Evolutionary conservation across 2,329 filamentous ascomycete genomes (phyloP).

Genomic region (Exophiala mesophila): DNA sequence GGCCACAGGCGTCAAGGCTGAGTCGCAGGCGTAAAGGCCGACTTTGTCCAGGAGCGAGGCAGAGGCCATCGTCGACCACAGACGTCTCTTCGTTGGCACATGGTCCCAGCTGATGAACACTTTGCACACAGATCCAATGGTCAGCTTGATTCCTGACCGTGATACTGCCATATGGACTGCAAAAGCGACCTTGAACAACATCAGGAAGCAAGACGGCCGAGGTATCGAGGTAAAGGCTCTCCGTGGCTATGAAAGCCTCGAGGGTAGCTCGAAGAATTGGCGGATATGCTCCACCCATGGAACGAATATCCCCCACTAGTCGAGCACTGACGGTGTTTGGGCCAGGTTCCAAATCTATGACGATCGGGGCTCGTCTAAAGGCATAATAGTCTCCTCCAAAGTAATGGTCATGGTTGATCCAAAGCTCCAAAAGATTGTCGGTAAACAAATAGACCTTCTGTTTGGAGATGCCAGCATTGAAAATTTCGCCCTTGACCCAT

Average conservation of each 20-base stretch:
- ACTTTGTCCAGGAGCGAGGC: constrained; percentile 31
- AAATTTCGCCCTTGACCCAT: constrained; percentile 47
- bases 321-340: constrained; percentile 49
- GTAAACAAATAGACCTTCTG: constrained; percentile 41
- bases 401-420: constrained; percentile 47
- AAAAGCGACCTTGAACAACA: constrained; percentile 44
- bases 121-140: constrained; percentile 12
- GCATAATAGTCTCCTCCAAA: constrained; percentile 57
- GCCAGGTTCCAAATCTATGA: constrained; percentile 48
- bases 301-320: constrained; percentile 52
- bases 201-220: constrained; percentile 46
- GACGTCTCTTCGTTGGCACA: neutral
- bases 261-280: constrained; percentile 43
- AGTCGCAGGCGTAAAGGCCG: constrained; percentile 28
- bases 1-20: neutral
- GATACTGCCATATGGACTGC: constrained; percentile 37
- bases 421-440: constrained; percentile 49
- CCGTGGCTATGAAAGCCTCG: constrained; percentile 28
- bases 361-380: constrained; percentile 46
- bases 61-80: constrained; percentile 4
- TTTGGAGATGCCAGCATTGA: constrained; percentile 10
- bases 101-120: neutral
- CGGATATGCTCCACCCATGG: constrained; percentile 48
- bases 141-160: constrained; percentile 16
- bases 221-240: constrained; percentile 30